A percentile compares a stretch with the other conserved stretches of the same genome.
These are phyloP conservation scores for Candida glucosophila DNA, from an alignment of 1,139 yeast genomes.

Conservation along the genomic window DNA sequence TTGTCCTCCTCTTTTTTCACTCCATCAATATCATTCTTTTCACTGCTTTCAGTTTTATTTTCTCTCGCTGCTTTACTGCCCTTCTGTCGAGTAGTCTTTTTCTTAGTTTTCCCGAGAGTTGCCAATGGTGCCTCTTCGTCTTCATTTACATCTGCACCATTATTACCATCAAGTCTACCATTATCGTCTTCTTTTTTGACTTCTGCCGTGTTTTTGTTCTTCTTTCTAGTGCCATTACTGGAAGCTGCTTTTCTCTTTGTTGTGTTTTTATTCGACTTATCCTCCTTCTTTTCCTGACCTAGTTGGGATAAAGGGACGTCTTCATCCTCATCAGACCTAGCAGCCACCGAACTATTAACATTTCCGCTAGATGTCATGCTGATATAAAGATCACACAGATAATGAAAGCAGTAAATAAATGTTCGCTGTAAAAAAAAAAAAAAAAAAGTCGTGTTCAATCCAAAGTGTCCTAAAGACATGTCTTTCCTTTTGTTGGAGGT, in stretches of 20 bases:
- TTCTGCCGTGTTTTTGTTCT: neutral
- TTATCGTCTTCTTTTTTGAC: neutral
- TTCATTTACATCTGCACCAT: conserved; percentile 1
- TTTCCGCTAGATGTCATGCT: too few species aligned
- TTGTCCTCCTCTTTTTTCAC: too few species aligned
- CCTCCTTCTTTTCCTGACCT: neutral
- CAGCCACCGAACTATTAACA: too few species aligned
- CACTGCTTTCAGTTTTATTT: conserved; percentile 1
- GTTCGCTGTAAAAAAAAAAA: too few species aligned
- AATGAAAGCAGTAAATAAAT: too few species aligned
- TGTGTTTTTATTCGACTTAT: conserved; percentile 1
- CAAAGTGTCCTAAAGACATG: too few species aligned
- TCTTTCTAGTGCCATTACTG: neutral
- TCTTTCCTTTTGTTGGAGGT: too few species aligned
- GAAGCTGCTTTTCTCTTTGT: neutral
- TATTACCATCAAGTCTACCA: neutral
- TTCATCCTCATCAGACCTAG: too few species aligned
- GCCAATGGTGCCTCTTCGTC: conserved; percentile 7
- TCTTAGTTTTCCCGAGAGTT: conserved; percentile 2
- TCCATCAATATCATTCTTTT: conserved; percentile 2
- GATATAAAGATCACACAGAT: too few species aligned
- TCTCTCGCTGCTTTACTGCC: conserved; percentile 1
- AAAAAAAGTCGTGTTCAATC: too few species aligned
- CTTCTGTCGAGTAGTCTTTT: conserved; percentile 2
- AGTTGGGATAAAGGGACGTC: conserved; percentile 8